Conservation (phyloP, 2,329 filamentous ascomycete genomes). For the Diaporthe citrichinensis region DNA sequence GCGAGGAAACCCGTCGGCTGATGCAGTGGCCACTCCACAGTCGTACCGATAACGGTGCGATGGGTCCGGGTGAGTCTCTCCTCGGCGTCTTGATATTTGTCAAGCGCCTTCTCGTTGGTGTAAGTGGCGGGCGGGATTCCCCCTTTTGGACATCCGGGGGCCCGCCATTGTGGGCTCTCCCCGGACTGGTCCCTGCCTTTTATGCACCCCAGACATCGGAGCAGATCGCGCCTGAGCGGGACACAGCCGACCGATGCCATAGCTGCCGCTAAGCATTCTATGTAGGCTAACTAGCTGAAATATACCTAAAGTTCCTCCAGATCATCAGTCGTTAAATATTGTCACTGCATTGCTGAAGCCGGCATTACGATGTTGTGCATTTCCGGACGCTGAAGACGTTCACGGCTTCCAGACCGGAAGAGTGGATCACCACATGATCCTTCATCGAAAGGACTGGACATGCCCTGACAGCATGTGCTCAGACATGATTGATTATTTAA, state of each 20-base stretch:
- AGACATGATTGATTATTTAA: too few species aligned
- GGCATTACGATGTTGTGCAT: background rate
- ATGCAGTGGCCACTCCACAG: conserved; percentile 2
- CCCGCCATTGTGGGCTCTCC: background rate
- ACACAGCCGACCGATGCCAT: background rate
- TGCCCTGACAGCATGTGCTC: background rate
- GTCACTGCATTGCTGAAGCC: too few species aligned
- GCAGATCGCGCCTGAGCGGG: conserved; percentile 1
- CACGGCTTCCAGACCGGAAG: too few species aligned
- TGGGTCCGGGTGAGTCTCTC: background rate
- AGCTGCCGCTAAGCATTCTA: background rate
- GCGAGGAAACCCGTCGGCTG: background rate
- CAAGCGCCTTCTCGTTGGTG: conserved; percentile 15
- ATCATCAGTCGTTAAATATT: too few species aligned
- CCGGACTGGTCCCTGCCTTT: conserved; percentile 17
- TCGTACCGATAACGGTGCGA: conserved; percentile 16
- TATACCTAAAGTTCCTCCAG: background rate
- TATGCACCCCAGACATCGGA: conserved; percentile 19
- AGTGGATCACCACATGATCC: background rate
- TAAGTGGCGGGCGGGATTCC: conserved; percentile 21
- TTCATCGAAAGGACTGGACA: background rate
- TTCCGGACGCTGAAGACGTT: too few species aligned
- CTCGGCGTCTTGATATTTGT: conserved; percentile 1
- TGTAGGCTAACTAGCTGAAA: too few species aligned
- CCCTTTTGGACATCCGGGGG: conserved; percentile 14